Conservation (phyloP, 2,329 filamentous ascomycete species). For the Gyromitra esculenta region DNA sequence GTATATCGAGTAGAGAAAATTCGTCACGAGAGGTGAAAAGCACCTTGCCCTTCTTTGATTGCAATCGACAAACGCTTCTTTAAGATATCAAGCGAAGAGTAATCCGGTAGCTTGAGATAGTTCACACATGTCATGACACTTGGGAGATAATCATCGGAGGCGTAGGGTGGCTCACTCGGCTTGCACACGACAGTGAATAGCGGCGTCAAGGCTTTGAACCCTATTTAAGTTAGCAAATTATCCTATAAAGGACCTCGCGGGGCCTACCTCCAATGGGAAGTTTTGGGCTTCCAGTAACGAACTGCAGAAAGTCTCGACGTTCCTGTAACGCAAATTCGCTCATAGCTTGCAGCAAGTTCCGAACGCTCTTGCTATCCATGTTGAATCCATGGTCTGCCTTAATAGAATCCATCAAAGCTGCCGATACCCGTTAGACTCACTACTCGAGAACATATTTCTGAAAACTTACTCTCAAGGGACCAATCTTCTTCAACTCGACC, state of each 20-base stretch:
- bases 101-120: constrained; percentile 97
- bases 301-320: constrained; percentile 93
- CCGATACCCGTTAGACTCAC: constrained; percentile 55
- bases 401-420: constrained; percentile 95
- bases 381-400: constrained; percentile 99
- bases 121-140: constrained; percentile 99
- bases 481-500: constrained; percentile 94
- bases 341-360: constrained; percentile 93
- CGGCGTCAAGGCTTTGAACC: constrained; percentile 94
- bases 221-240: constrained; percentile 64
- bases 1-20: constrained; percentile 30
- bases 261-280: constrained; percentile 92
- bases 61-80: constrained; percentile 81
- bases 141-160: constrained; percentile 96
- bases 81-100: constrained; percentile 80
- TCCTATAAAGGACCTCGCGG: constrained; percentile 3
- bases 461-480: constrained; percentile 88
- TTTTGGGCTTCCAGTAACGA: constrained; percentile 97
- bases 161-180: constrained; percentile 92
- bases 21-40: constrained; percentile 88
- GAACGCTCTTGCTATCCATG: constrained; percentile 95
- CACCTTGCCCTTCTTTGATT: constrained; percentile 94
- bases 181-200: constrained; percentile 99
- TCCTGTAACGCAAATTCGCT: constrained; percentile 79
- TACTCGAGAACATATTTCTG: background rate